A percentile compares a stretch with the other conserved stretches of the same genome.
These are phyloP conservation scores for Grosmannia huntii DNA, from an alignment of 2,329 filamentous ascomycete species.

Conservation along the genomic window DNA sequence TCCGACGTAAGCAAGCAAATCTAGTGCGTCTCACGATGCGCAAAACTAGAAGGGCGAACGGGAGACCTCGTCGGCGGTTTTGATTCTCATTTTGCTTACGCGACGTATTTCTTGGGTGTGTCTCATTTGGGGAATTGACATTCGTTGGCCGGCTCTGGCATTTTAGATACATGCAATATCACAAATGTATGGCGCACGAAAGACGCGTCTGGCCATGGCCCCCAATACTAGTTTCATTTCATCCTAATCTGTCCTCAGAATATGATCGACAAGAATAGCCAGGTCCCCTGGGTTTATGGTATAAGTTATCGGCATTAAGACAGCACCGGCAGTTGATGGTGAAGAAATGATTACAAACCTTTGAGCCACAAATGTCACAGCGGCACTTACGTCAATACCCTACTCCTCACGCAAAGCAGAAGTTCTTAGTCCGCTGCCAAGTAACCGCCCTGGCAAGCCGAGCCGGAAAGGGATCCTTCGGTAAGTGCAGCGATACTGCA, in stretches of 20 bases:
- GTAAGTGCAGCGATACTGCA: neutral
- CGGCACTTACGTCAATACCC: too few species aligned
- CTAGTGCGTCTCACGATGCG: constrained; percentile 20
- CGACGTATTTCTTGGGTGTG: neutral
- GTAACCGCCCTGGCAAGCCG: neutral
- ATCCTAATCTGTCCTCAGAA: neutral
- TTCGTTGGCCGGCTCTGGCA: neutral
- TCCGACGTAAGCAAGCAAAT: constrained; percentile 23
- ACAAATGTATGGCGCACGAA: neutral
- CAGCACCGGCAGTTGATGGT: neutral
- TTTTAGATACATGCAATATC: neutral
- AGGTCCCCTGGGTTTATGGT: too few species aligned
- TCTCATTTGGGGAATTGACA: neutral
- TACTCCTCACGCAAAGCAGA: too few species aligned
- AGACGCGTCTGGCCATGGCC: neutral
- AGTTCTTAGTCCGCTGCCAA: neutral
- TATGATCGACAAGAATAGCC: neutral
- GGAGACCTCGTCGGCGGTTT: neutral
- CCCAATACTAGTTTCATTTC: neutral
- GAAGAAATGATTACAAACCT: neutral
- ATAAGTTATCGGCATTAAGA: neutral
- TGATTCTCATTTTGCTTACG: neutral
- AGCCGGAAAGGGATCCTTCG: neutral
- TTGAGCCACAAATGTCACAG: neutral
- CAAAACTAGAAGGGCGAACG: neutral